These are phyloP conservation scores for Leptodontidium sp. DNA, from an alignment of 2,329 filamentous ascomycete genomes.

Conservation along the genomic window DNA sequence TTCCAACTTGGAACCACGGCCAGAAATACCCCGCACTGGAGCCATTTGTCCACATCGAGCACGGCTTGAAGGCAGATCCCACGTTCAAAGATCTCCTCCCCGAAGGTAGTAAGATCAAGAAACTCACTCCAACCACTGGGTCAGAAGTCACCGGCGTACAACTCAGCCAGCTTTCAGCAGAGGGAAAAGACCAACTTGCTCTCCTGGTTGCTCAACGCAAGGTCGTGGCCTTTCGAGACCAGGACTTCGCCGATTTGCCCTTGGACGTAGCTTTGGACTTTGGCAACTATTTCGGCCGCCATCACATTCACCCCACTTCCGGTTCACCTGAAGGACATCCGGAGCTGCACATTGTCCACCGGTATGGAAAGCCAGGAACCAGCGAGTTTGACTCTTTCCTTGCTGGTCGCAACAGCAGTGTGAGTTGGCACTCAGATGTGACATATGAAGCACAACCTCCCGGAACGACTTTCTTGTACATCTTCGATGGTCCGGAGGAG, in stretches of 20 bases:
- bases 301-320: constrained; percentile 81
- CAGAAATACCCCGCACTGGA: constrained; percentile 70
- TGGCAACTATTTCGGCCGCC: constrained; percentile 78
- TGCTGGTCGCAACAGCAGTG: constrained; percentile 73
- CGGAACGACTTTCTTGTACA: constrained; percentile 85
- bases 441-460: constrained; percentile 87
- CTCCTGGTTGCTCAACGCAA: constrained; percentile 77
- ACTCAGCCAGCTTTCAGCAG: constrained; percentile 68
- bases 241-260: constrained; percentile 73
- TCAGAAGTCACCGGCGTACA: constrained; percentile 75
- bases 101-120: constrained; percentile 55
- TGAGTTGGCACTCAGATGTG: constrained; percentile 88
- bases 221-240: constrained; percentile 79
- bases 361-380: constrained; percentile 64
- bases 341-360: constrained; percentile 79
- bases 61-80: constrained; percentile 75
- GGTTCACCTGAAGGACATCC: constrained; percentile 76
- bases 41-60: constrained; percentile 75
- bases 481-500: constrained; percentile 78
- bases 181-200: constrained; percentile 79
- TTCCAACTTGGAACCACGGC: constrained; percentile 72
- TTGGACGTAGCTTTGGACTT: constrained; percentile 74
- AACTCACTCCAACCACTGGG: constrained; percentile 77
- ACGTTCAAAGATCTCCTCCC: constrained; percentile 72
- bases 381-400: constrained; percentile 67